Conservation (phyloP, 345 rosid species). For the Turnera subulata region DNA sequence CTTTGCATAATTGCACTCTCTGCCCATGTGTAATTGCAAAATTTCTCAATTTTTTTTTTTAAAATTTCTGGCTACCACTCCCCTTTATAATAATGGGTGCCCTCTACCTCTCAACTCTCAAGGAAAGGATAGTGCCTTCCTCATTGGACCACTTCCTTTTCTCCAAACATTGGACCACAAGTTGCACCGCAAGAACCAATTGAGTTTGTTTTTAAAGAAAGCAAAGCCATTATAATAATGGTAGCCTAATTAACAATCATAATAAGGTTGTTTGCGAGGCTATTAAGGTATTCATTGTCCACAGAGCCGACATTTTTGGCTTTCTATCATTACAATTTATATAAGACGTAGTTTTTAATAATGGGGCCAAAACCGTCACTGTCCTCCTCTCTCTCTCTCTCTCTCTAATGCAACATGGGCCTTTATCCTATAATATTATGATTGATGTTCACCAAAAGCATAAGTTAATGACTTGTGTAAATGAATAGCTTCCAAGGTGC, state of each 20-base stretch:
- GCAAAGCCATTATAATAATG: neutral
- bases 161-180: slow-evolving; percentile 8
- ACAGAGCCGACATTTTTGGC: slow-evolving; percentile 5
- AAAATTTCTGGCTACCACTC: no score
- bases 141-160: slow-evolving; percentile 14
- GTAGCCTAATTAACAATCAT: slow-evolving; percentile 4
- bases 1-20: no score
- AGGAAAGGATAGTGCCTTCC: slow-evolving; percentile 6
- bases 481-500: neutral
- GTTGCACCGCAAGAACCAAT: neutral
- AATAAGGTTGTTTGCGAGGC: slow-evolving; percentile 7
- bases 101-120: neutral
- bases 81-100: neutral
- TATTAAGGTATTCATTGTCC: slow-evolving; percentile 5
- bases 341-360: neutral
- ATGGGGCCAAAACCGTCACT: neutral
- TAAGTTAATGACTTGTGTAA: neutral
- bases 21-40: no score
- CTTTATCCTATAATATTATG: slow-evolving; percentile 10
- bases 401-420: slow-evolving; percentile 20
- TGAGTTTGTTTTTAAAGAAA: neutral
- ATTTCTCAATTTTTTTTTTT: no score
- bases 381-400: slow-evolving; percentile 18
- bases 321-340: neutral
- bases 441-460: slow-evolving; percentile 14